phyloP scores from a whole-genome alignment of 768 basidiomycete species.

The Lactifluus hygrophoroides region DNA sequence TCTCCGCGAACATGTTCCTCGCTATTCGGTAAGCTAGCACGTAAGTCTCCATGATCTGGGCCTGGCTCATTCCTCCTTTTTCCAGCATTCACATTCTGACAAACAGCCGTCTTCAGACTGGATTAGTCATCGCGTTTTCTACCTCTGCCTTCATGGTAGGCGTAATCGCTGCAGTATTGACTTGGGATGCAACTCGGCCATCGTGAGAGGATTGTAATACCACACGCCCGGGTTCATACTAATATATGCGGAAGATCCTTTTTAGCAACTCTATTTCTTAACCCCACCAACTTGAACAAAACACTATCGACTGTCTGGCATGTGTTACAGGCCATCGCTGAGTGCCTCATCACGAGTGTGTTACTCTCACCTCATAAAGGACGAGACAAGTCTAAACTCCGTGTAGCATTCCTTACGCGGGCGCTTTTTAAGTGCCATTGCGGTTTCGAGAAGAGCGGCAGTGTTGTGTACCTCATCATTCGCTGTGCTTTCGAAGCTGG shows the following conservation, averaged over 20 bases:
- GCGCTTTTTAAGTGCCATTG: not conserved
- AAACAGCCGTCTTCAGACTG: not conserved
- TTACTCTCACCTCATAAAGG: not conserved
- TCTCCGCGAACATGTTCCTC: too few relatives aligned
- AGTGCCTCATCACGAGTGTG: too few relatives aligned
- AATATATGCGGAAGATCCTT: not conserved
- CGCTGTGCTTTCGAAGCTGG: not conserved
- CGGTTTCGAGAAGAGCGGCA: not conserved
- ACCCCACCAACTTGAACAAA: not conserved
- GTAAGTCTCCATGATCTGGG: not conserved
- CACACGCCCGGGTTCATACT: not conserved
- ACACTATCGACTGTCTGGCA: not conserved
- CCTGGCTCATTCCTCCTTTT: not conserved
- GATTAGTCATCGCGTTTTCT: not conserved
- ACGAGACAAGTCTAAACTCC: not conserved
- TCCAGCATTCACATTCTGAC: not conserved
- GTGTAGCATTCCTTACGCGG: not conserved
- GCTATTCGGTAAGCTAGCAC: not conserved
- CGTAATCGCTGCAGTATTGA: not conserved
- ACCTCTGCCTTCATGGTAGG: not conserved
- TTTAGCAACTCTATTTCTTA: not conserved
- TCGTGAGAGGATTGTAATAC: not conserved
- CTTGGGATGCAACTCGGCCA: not conserved
- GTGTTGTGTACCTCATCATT: not conserved
- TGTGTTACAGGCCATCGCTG: too few relatives aligned